These are phyloP conservation scores for Termitomyces heimii DNA, from an alignment of 768 basidiomycete genomes.

Conservation along the genomic window DNA sequence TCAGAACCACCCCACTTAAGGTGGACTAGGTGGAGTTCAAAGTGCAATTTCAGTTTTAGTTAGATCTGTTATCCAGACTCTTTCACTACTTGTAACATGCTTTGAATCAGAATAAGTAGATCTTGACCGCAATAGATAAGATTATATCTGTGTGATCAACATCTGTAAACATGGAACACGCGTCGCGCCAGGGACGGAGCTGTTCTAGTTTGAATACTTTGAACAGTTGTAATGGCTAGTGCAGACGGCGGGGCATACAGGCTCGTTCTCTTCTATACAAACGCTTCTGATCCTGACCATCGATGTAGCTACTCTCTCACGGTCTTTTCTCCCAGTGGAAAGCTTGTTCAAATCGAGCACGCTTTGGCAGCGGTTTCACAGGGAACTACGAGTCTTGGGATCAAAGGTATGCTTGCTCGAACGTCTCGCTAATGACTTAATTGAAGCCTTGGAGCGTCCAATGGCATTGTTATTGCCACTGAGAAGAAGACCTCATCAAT, in stretches of 20 bases:
- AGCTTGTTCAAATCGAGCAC: conserved; percentile 99
- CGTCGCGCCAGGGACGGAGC: conserved; percentile 6
- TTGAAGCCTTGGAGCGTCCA: conserved; percentile 61
- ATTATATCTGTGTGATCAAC: conserved; percentile 5
- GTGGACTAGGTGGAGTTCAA: conserved; percentile 19
- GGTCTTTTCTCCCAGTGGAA: conserved; percentile 98
- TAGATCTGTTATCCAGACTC: neutral
- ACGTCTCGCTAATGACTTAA: conserved; percentile 11
- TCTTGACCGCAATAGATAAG: neutral
- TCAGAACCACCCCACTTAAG: conserved; percentile 70
- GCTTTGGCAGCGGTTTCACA: conserved; percentile 93
- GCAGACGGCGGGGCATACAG: conserved; percentile 82
- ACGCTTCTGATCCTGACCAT: conserved; percentile 5
- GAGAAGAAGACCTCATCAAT: conserved; percentile 99
- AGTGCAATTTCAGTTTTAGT: neutral
- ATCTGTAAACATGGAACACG: conserved; percentile 19
- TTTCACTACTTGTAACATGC: too few relatives aligned
- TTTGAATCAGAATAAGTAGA: neutral
- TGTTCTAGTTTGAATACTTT: conserved; percentile 1
- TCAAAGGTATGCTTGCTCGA: conserved; percentile 71
- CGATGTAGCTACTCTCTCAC: conserved; percentile 89
- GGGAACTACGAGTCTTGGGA: conserved; percentile 95
- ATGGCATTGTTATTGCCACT: conserved; percentile 98
- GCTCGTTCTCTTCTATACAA: conserved; percentile 24
- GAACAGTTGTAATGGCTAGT: conserved; percentile 59